phyloP scores from a whole-genome alignment of 768 basidiomycete species.

The Pleurotus pulmonarius region DNA sequence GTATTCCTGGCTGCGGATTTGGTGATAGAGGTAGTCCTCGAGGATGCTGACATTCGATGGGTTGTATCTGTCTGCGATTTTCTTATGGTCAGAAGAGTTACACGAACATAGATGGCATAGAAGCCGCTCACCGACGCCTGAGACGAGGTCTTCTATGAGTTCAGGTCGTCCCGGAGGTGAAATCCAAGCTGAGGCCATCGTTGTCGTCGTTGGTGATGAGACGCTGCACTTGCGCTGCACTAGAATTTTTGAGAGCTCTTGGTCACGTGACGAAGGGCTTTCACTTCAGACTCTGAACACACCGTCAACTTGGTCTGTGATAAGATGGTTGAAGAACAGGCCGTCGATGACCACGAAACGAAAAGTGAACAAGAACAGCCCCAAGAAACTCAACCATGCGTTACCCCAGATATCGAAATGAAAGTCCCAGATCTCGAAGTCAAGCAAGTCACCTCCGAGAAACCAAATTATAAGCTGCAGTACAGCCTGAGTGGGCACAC shows the following conservation, averaged over 20 bases:
- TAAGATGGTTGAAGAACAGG: background rate
- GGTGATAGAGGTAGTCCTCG: constrained; percentile 95
- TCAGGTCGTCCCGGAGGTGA: constrained; percentile 77
- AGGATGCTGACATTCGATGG: constrained; percentile 90
- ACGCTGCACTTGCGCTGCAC: background rate
- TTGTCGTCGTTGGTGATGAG: constrained; percentile 4
- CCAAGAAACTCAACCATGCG: background rate
- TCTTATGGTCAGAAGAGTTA: constrained; percentile 7
- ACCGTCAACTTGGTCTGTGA: background rate
- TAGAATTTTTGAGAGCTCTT: background rate
- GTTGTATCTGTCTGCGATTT: constrained; percentile 86
- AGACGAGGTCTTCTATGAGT: constrained; percentile 87
- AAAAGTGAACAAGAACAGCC: background rate
- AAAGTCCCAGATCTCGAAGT: background rate
- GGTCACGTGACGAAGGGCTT: background rate
- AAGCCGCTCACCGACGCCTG: constrained; percentile 70
- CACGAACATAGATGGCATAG: background rate
- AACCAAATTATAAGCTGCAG: constrained; percentile 54
- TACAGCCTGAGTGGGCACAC: constrained; percentile 80
- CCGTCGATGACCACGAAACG: background rate
- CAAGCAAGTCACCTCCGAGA: background rate
- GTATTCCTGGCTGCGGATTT: constrained; percentile 87
- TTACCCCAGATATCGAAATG: background rate
- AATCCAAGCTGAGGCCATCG: constrained; percentile 64
- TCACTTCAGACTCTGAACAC: background rate